Evolutionary conservation across 495 filamentous ascomycete species (phyloP), one percentile per base, ranked within the genome.

Genomic region (Penicillium verhagenii): DNA sequence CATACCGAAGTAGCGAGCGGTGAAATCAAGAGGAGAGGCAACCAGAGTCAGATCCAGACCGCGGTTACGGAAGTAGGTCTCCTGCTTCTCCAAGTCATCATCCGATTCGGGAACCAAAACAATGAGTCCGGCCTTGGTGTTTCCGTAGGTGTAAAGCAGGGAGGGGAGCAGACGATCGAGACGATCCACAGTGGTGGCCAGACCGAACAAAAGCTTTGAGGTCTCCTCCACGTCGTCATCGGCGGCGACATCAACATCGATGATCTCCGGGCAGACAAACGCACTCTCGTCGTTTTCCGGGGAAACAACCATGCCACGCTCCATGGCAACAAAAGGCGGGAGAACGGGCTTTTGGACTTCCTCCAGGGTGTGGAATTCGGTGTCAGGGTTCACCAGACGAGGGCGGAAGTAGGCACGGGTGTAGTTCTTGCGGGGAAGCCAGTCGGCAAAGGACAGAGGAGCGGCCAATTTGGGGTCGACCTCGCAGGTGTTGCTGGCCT

Each of bases 1-100:
- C 33, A 88, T 69, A 19, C 81, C 74, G 61, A 90, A 87, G 65
- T 88, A 86, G 54, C 84, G 79, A 51, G 83, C 80, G 25, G 83
- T 79, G 50, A 84, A 79, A 29, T 75, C 70, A n/a, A 80, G 67
- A 26, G 78, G 76, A 18, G 80, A 81, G 31, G 72, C 62, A 33
- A 80, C 75, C 33, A 86, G 73, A 11, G 76, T 83, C 53, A 85
- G 72, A 49, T 82, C 65, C 57, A 89, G 74, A 52, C 71, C 75
- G 18, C 78, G 71, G 50, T 63, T 64, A 26, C 73, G 74, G 71
- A 80, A 79, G 50, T 76, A 77, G 39, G 68, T 67, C 56, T 80
- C 71, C 54, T 79, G 68, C 54, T 67, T 69, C 29, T 71, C 64
- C 52, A 74, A 67, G 24, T 76, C 69, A 56, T 74, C 69, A 16